These are phyloP conservation scores for Epichloe coenophiala DNA, from an alignment of 2,329 filamentous ascomycete species.

Conservation along the genomic window DNA sequence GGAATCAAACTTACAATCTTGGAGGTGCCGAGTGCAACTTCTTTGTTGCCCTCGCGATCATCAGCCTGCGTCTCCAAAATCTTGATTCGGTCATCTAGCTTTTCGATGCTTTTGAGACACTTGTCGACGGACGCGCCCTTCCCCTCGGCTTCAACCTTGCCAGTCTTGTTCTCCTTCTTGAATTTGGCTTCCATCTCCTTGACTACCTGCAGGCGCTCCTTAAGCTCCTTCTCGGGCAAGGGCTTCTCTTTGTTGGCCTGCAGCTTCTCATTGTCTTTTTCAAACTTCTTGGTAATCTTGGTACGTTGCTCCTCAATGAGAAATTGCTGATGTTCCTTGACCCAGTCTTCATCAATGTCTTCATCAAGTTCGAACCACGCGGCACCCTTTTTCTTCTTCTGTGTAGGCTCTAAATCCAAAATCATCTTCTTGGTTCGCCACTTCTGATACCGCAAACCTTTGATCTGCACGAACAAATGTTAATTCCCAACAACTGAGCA, in stretches of 20 bases:
- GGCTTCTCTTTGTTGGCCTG: slow-evolving; percentile 69
- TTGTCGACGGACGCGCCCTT: slow-evolving; percentile 72
- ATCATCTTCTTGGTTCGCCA: slow-evolving; percentile 97
- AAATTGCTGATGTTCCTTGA: slow-evolving; percentile 67
- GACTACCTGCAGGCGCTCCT: slow-evolving; percentile 64
- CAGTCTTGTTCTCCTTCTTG: slow-evolving; percentile 88
- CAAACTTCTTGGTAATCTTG: slow-evolving; percentile 95
- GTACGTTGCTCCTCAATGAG: slow-evolving; percentile 73
- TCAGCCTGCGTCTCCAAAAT: slow-evolving; percentile 75
- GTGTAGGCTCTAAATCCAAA: slow-evolving; percentile 71
- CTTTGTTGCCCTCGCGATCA: slow-evolving; percentile 97
- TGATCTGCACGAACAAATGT: slow-evolving; percentile 41
- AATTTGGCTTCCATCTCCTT: slow-evolving; percentile 81
- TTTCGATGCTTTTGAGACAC: slow-evolving; percentile 60
- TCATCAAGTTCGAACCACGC: slow-evolving; percentile 73
- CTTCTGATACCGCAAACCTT: slow-evolving; percentile 84
- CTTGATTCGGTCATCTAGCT: slow-evolving; percentile 77
- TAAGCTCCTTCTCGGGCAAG: slow-evolving; percentile 76
- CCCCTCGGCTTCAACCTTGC: slow-evolving; percentile 87
- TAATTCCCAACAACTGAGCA: slow-evolving; percentile 9
- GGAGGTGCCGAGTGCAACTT: slow-evolving; percentile 91
- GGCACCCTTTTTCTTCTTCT: slow-evolving; percentile 76
- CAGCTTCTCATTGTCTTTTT: slow-evolving; percentile 96
- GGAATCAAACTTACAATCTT: slow-evolving; percentile 70
- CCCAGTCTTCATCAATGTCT: slow-evolving; percentile 73